Base-by-base conservation (phyloP, 768 basidiomycete species). In the Favolaschia claudopus region DNA sequence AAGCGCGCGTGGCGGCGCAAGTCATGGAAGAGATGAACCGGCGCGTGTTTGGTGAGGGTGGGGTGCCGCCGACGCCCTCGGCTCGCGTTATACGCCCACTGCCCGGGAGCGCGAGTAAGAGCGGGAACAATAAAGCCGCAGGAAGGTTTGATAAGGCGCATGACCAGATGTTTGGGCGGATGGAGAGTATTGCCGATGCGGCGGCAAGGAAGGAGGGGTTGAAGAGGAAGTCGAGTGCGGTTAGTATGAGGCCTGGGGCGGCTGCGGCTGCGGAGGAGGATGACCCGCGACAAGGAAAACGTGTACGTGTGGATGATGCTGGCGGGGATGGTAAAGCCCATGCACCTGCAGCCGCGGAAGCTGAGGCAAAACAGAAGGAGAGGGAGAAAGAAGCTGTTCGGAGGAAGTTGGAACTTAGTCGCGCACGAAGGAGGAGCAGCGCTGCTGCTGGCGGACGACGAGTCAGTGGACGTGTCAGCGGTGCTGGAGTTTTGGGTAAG, bases 11-110 rank as follows among this genome's bases (percentile, higher is more conserved):
- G 0, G 88, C 91, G 0, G 79, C 85, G n/a, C 82, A 82, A 20
- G 86, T 95, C 27, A 76, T 94, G 28, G 89, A 88, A 46, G 93
- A 95, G 72, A 92, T 95, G 89, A 93, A 93, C 69, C 78, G 80
- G 47, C 85, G 90, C 3, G 79, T 93, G 10, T 80, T 78, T 3
- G 80, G 78, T 8, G 82, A 83, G 7, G 88, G 88, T 2, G 80
- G 85, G 7, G 76, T n/a, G 68, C 70, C 5, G 65, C 67, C 24
- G 65, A 66, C 38, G 42, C 70, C 27, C 33, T 55, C 52, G 50
- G 66, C n/a, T 31, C 59, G 51, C 6, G 52, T 44, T 7, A 60
- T 58, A 5, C 62, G 74, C 0, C 73, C 76, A 33, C 70, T 70
- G 47, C 78, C 71, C 54, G 70, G 69, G 6, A 58, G 73, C n/a